Base-by-base conservation (phyloP, 345 rosid genomes). In the Gossypium stocksii region DNA sequence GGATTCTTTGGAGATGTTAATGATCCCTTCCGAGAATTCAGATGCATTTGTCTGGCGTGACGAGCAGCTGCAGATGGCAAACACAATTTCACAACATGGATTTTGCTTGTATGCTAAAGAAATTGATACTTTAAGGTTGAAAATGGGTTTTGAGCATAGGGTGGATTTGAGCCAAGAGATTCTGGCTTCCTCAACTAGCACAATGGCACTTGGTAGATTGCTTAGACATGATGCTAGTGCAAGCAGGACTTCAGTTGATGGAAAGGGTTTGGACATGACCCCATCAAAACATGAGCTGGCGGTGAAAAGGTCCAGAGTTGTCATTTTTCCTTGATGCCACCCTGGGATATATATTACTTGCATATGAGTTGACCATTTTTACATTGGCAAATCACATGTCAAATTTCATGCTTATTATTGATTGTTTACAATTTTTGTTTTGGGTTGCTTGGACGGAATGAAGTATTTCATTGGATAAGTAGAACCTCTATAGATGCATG, bases 11-110 rank as follows among this genome's bases (percentile, higher is more conserved):
- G 91, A 87, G 76, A 83, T 82, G 46, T 52, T 81, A 56, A 70
- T 49, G 78, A 66, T 68, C 51, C 51, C 48, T 78, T 82, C 82
- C 19, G 90, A 86, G 75, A 86, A 77, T 63, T 78, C 86, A 73
- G 80, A 87, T 72, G 71, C 79, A 43, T 81, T 74, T 46, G 69
- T 78, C 76, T 79, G 89, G 86, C 62, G 67, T 62, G 71, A 86
- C 62, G 88, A 85, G 77, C 91, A 88, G 61, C 52, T 79, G 72
- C 83, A 86, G 80, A 88, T 93, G 89, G 71, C 83, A 71, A 86
- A 92, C 74, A 60, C 80, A 22, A 76, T 89, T 77, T 78, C 82
- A 60, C 82, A 82, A 74, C 86, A 85, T 80, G 94, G 94, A 14
- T 90, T 95, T 83, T 76, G 85, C 79, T 78, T 78, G 52, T 83